A percentile compares a stretch with the other conserved stretches of the same genome.
Evolutionary conservation across 2,329 filamentous ascomycete species (phyloP).

Genomic region (Fusarium subglutinans): DNA sequence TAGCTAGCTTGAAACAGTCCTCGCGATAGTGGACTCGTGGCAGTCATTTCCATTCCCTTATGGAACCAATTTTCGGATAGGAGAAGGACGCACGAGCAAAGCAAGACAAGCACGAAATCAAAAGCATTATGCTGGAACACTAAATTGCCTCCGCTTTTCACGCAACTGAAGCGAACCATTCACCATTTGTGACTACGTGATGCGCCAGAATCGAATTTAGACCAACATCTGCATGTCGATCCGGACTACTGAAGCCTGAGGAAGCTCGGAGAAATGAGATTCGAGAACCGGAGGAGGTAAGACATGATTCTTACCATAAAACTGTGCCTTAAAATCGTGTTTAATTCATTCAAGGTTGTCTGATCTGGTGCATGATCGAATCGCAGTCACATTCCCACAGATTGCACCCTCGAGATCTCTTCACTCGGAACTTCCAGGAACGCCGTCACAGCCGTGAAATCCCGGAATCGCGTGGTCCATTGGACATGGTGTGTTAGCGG

Average conservation of each 20-base stretch:
- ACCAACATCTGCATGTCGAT: neutral
- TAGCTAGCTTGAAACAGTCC: constrained; percentile 49
- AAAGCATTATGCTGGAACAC: constrained; percentile 44
- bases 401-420: neutral
- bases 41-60: constrained; percentile 37
- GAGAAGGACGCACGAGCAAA: constrained; percentile 40
- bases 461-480: constrained; percentile 24
- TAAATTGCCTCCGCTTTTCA: constrained; percentile 12
- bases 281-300: neutral
- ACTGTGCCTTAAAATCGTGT: neutral
- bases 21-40: constrained; percentile 45
- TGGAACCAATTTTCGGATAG: constrained; percentile 40
- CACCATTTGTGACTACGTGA: constrained; percentile 28
- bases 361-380: constrained; percentile 12
- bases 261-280: neutral
- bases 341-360: neutral
- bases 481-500: constrained; percentile 36
- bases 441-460: constrained; percentile 15
- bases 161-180: constrained; percentile 22
- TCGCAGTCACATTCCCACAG: neutral
- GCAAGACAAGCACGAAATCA: constrained; percentile 46
- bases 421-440: constrained; percentile 20
- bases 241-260: constrained; percentile 2
- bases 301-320: neutral
- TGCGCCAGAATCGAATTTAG: constrained; percentile 8